phyloP scores from a whole-genome alignment of 345 rosid genomes.

The Brassica napus region DNA sequence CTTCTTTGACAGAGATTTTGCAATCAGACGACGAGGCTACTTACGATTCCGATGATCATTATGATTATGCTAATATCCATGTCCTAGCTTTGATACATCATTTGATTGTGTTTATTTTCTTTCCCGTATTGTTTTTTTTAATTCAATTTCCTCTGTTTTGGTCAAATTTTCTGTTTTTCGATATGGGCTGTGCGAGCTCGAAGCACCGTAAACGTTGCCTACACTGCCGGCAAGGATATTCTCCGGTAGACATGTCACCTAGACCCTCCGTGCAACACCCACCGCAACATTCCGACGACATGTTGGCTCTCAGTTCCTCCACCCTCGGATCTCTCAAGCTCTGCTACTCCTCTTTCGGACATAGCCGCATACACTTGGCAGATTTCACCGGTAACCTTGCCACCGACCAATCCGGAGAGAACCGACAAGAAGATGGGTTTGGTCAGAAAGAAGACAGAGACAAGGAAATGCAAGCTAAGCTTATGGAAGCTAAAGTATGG shows the following conservation, averaged over 20 bases:
- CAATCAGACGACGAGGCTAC: background rate
- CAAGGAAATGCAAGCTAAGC: constrained; percentile 46
- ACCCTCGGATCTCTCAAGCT: constrained; percentile 72
- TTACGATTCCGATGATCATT: background rate
- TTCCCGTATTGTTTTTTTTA: background rate
- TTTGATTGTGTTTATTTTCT: background rate
- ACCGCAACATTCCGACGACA: constrained; percentile 56
- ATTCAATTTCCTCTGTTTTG: background rate
- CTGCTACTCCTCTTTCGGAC: constrained; percentile 38
- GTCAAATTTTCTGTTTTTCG: constrained; percentile 9
- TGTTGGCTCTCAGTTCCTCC: constrained; percentile 73
- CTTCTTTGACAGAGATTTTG: background rate
- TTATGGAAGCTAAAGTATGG: constrained; percentile 89
- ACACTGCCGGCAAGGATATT: constrained; percentile 65
- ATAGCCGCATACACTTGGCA: constrained; percentile 28
- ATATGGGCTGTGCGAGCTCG: constrained; percentile 92
- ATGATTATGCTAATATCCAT: background rate
- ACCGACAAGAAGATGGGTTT: constrained; percentile 26
- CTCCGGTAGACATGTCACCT: constrained; percentile 60
- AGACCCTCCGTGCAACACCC: constrained; percentile 77
- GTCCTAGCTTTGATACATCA: constrained; percentile 8
- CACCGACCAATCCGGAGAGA: constrained; percentile 13
- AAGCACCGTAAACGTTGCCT: constrained; percentile 67
- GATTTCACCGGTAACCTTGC: constrained; percentile 24
- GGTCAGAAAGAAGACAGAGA: constrained; percentile 5